A percentile compares a stretch with the other conserved stretches of the same genome.
These are phyloP conservation scores for Scytalidium lignicola DNA, from an alignment of 2,329 filamentous ascomycete species.

Conservation along the genomic window DNA sequence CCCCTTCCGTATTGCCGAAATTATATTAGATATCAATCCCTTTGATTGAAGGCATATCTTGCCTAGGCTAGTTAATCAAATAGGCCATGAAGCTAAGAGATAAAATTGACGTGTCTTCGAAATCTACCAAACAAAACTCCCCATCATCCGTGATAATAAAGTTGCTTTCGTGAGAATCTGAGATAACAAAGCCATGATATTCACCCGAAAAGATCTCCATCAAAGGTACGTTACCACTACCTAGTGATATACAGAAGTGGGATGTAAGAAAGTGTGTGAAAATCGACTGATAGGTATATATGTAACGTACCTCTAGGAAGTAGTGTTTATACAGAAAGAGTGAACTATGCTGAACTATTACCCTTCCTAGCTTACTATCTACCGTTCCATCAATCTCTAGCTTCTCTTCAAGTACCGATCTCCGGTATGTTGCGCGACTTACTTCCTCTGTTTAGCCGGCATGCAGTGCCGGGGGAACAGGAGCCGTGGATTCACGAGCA, in stretches of 20 bases:
- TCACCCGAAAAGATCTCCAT: no score
- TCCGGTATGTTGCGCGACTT: background rate
- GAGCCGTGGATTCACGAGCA: background rate
- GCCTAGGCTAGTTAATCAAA: no score
- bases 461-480: background rate
- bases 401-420: background rate
- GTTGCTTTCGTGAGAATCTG: no score
- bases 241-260: background rate
- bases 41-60: no score
- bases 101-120: no score
- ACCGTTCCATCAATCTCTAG: background rate
- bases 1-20: no score
- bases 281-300: background rate
- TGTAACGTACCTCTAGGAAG: background rate
- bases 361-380: background rate
- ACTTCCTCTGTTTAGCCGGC: background rate
- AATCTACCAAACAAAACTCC: no score
- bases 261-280: background rate
- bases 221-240: background rate
- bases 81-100: no score
- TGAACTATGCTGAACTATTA: background rate
- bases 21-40: no score
- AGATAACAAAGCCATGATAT: no score
- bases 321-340: background rate
- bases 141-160: no score